A percentile compares a stretch with the other conserved stretches of the same genome.
Evolutionary conservation across 805 yeast species (phyloP).

Genomic region (Ogataea paradorogensis): DNA sequence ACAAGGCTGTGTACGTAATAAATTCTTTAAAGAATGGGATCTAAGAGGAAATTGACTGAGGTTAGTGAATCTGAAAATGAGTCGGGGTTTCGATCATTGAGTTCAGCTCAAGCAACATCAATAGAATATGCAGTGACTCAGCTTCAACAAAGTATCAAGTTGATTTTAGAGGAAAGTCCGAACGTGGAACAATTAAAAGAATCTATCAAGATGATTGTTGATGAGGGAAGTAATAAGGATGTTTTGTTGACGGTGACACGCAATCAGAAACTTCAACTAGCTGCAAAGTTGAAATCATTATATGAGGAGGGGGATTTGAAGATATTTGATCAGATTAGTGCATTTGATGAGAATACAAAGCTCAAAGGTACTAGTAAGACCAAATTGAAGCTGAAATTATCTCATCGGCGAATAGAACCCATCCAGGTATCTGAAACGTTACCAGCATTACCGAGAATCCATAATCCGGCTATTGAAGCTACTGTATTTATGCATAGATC

Average conservation of each 20-base stretch:
- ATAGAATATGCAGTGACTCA: conserved; percentile 53
- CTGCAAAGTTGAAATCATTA: conserved; percentile 55
- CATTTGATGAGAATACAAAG: conserved; percentile 35
- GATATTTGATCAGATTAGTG: conserved; percentile 52
- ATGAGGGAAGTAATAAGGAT: conserved; percentile 31
- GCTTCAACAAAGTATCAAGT: conserved; percentile 49
- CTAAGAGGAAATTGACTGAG: not conserved
- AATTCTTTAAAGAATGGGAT: not conserved
- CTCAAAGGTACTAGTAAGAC: conserved; percentile 20
- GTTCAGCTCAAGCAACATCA: conserved; percentile 26
- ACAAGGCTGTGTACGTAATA: not conserved
- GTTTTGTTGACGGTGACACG: conserved; percentile 50
- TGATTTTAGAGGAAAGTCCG: conserved; percentile 57
- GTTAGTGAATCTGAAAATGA: not conserved
- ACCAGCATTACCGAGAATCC: conserved; percentile 70
- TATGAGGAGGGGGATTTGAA: conserved; percentile 47
- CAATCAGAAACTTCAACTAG: conserved; percentile 54
- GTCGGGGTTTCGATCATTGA: conserved; percentile 1
- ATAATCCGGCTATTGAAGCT: conserved; percentile 54
- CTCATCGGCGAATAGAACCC: not conserved
- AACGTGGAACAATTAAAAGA: conserved; percentile 40
- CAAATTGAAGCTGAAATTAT: conserved; percentile 13
- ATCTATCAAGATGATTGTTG: conserved; percentile 24
- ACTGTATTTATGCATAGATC: conserved; percentile 85
- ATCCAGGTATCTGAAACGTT: conserved; percentile 29